Evolutionary conservation across 2,329 filamentous ascomycete species (phyloP).

Genomic region (Cladosporium colombiae): DNA sequence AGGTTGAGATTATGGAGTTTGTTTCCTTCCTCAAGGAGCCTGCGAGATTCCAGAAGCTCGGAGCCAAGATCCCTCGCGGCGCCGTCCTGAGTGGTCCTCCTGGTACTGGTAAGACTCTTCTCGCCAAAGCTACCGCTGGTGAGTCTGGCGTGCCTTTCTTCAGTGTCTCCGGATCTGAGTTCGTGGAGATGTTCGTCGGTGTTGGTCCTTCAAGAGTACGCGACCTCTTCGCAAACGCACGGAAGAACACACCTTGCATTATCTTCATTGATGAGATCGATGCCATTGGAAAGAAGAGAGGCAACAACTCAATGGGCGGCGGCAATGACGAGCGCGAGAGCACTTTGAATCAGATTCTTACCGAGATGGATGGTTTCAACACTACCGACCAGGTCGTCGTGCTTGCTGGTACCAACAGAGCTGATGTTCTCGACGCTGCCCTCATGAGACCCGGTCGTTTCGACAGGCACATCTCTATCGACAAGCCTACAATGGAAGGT

Average conservation of each 20-base stretch:
- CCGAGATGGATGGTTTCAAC: conserved; percentile 99
- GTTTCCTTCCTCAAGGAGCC: conserved; percentile 96
- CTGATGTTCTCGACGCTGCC: conserved; percentile 91
- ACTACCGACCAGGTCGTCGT: conserved; percentile 95
- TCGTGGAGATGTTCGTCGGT: conserved; percentile 99
- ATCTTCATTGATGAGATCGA: conserved; percentile 99
- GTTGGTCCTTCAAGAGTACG: conserved; percentile 94
- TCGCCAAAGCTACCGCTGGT: conserved; percentile 95
- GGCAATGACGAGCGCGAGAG: conserved; percentile 97
- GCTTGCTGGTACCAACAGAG: conserved; percentile 91
- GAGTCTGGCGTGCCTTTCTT: conserved; percentile 98
- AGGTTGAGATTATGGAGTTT: conserved; percentile 98
- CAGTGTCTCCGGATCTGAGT: conserved; percentile 97
- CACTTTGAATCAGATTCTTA: conserved; percentile 96
- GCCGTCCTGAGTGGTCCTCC: conserved; percentile 97
- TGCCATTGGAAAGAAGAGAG: conserved; percentile 87
- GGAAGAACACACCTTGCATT: conserved; percentile 96
- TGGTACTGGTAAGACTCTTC: conserved; percentile 95
- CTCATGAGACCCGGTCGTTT: conserved; percentile 96
- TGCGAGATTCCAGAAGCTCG: conserved; percentile 86
- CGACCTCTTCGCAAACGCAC: conserved; percentile 89
- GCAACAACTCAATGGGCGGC: conserved; percentile 79
- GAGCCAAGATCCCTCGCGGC: conserved; percentile 95
- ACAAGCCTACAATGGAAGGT: conserved; percentile 94
- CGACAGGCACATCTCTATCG: conserved; percentile 93